Conservation (phyloP, 495 filamentous ascomycete genomes). For the Cenococcum geophilum region DNA sequence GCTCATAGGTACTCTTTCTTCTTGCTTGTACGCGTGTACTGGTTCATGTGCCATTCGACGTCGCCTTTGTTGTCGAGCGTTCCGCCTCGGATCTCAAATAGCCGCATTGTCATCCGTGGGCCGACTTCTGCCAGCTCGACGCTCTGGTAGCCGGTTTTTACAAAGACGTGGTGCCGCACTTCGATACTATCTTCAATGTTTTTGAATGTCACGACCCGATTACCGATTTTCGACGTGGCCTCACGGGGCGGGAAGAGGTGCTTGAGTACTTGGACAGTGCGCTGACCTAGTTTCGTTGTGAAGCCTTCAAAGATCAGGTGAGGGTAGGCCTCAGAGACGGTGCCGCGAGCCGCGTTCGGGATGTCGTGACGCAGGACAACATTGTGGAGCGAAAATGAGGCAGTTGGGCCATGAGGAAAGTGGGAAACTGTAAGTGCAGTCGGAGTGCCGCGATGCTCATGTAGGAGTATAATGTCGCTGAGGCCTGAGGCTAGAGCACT, state of each 20-base stretch:
- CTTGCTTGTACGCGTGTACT: slow-evolving; percentile 83
- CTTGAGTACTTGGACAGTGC: slow-evolving; percentile 86
- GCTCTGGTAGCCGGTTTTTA: slow-evolving; percentile 75
- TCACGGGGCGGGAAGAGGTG: slow-evolving; percentile 93
- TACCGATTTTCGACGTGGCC: slow-evolving; percentile 68
- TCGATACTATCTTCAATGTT: slow-evolving; percentile 94
- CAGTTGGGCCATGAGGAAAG: slow-evolving; percentile 88
- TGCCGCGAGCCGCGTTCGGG: slow-evolving; percentile 77
- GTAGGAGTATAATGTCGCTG: slow-evolving; percentile 69
- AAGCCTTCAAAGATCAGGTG: slow-evolving; percentile 96
- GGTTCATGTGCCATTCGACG: slow-evolving; percentile 88
- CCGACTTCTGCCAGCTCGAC: slow-evolving; percentile 95
- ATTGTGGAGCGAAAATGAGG: slow-evolving; percentile 88
- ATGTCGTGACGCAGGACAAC: slow-evolving; percentile 92
- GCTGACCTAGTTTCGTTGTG: slow-evolving; percentile 68
- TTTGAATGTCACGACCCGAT: slow-evolving; percentile 85
- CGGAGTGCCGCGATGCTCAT: slow-evolving; percentile 73
- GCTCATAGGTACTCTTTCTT: slow-evolving; percentile 91
- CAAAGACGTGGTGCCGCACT: slow-evolving; percentile 74
- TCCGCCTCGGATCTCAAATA: slow-evolving; percentile 91
- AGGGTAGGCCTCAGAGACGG: slow-evolving; percentile 88
- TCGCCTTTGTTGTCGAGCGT: slow-evolving; percentile 96
- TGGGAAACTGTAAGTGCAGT: slow-evolving; percentile 87
- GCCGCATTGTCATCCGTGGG: slow-evolving; percentile 90
- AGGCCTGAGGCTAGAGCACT: slow-evolving; percentile 73